Conservation (phyloP, 2,329 filamentous ascomycete species). For the Penicillium olsonii region DNA sequence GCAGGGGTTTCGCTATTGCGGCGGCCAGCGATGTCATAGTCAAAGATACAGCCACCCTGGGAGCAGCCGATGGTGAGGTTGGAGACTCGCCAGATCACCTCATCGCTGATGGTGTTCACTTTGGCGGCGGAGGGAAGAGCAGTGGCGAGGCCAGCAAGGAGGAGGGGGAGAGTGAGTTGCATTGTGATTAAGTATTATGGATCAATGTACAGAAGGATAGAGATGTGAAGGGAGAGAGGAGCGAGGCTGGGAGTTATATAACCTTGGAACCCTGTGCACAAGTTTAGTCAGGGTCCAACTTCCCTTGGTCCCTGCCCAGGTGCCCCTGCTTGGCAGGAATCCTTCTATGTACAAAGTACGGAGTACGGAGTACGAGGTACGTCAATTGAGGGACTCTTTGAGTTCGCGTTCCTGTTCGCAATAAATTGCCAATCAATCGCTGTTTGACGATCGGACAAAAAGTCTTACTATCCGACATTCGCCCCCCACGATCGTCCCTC, state of each 20-base stretch:
- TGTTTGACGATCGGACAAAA: background rate
- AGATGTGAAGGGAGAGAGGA: conserved; percentile 1
- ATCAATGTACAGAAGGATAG: background rate
- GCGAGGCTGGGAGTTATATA: conserved; percentile 6
- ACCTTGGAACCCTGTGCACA: background rate
- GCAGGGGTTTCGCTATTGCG: conserved; percentile 31
- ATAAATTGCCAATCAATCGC: background rate
- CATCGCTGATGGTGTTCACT: conserved; percentile 11
- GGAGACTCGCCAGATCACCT: conserved; percentile 34
- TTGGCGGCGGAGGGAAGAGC: conserved; percentile 20
- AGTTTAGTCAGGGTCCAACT: conserved; percentile 3
- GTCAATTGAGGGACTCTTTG: background rate
- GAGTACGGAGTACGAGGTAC: too few relatives aligned
- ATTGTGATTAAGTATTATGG: conserved; percentile 20
- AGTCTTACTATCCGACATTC: conserved; percentile 5
- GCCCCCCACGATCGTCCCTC: conserved; percentile 1
- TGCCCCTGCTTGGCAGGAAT: conserved; percentile 3
- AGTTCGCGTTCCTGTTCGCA: background rate
- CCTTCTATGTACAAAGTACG: too few relatives aligned
- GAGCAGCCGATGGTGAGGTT: conserved; percentile 36
- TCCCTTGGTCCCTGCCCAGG: background rate
- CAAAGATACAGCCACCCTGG: conserved; percentile 34
- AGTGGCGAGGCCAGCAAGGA: conserved; percentile 27
- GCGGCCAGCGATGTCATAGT: conserved; percentile 33
- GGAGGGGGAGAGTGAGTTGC: conserved; percentile 31